These are phyloP conservation scores for Sungouiella thailandica DNA, from an alignment of 805 yeast species.

Conservation along the genomic window DNA sequence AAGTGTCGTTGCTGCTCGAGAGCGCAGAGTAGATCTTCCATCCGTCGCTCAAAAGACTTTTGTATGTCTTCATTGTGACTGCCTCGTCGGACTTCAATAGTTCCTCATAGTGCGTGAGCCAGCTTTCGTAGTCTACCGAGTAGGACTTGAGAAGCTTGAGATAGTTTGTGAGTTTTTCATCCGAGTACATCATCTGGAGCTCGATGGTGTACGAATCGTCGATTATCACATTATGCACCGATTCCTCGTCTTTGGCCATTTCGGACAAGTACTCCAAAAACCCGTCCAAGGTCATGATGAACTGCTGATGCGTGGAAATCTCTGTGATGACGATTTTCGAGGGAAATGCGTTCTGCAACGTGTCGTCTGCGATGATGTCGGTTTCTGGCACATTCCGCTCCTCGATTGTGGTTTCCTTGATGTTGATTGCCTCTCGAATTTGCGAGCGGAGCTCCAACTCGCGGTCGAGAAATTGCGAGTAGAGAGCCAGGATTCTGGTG, in stretches of 20 bases:
- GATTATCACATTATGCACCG: conserved; percentile 2
- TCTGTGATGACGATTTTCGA: conserved; percentile 43
- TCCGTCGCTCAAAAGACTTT: conserved; percentile 47
- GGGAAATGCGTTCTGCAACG: conserved; percentile 47
- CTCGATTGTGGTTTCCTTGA: conserved; percentile 30
- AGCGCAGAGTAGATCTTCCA: conserved; percentile 43
- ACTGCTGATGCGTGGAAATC: conserved; percentile 22
- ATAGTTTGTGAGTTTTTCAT: conserved; percentile 44
- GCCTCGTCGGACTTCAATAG: conserved; percentile 35
- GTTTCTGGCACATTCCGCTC: conserved; percentile 23
- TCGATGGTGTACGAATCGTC: conserved; percentile 24
- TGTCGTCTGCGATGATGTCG: conserved; percentile 51
- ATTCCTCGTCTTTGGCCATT: not conserved
- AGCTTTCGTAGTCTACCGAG: conserved; percentile 43
- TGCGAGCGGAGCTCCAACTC: conserved; percentile 42
- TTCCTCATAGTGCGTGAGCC: conserved; percentile 46
- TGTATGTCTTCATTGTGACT: conserved; percentile 44
- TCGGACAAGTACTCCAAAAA: conserved; percentile 22
- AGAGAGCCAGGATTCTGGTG: conserved; percentile 26
- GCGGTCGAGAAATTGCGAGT: conserved; percentile 26
- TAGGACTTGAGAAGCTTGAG: conserved; percentile 34
- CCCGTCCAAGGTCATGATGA: conserved; percentile 26
- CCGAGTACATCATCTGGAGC: conserved; percentile 45
- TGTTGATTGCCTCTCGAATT: conserved; percentile 23
- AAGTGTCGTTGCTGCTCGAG: conserved; percentile 18